A percentile compares a stretch with the other conserved stretches of the same genome.
Evolutionary conservation across 768 basidiomycete genomes (phyloP).

Genomic region (Gautieria morchelliformis): DNA sequence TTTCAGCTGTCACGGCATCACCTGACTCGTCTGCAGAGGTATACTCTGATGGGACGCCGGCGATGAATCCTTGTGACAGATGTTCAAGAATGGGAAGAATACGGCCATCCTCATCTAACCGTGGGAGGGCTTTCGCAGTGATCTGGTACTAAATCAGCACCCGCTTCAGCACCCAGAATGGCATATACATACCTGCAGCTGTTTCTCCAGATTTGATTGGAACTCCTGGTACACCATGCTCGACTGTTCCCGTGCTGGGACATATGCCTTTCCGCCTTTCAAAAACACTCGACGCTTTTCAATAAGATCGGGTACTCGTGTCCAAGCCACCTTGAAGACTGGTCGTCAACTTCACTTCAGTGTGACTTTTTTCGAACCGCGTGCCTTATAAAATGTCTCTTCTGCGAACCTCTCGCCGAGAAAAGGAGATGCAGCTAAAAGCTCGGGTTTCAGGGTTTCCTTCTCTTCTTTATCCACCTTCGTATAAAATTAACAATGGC

Average conservation of each 20-base stretch:
- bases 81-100: slow-evolving; percentile 83
- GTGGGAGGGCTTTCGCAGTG: slow-evolving; percentile 79
- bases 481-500: not conserved
- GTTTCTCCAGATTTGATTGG: slow-evolving; percentile 55
- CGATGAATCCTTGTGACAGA: slow-evolving; percentile 87
- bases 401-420: slow-evolving; percentile 30
- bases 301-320: slow-evolving; percentile 86
- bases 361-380: slow-evolving; percentile 16
- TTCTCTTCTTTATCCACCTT: slow-evolving; percentile 59
- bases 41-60: slow-evolving; percentile 85
- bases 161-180: not conserved
- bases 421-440: slow-evolving; percentile 38
- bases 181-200: slow-evolving; percentile 53
- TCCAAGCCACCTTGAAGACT: slow-evolving; percentile 79
- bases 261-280: slow-evolving; percentile 79
- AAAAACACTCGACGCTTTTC: slow-evolving; percentile 73
- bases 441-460: slow-evolving; percentile 31
- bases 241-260: slow-evolving; percentile 64
- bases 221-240: slow-evolving; percentile 88
- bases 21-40: slow-evolving; percentile 41
- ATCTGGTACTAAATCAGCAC: slow-evolving; percentile 32
- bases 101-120: slow-evolving; percentile 90
- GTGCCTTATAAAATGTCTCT: slow-evolving; percentile 70
- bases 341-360: too few species aligned
- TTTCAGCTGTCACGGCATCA: slow-evolving; percentile 80